Percentiles rank a stretch among this genome's conserved stretches.
These are phyloP conservation scores for Batrachochytrium dendrobatidis DNA, from an alignment of 371 early-diverging fungal genomes.

Conservation along the genomic window DNA sequence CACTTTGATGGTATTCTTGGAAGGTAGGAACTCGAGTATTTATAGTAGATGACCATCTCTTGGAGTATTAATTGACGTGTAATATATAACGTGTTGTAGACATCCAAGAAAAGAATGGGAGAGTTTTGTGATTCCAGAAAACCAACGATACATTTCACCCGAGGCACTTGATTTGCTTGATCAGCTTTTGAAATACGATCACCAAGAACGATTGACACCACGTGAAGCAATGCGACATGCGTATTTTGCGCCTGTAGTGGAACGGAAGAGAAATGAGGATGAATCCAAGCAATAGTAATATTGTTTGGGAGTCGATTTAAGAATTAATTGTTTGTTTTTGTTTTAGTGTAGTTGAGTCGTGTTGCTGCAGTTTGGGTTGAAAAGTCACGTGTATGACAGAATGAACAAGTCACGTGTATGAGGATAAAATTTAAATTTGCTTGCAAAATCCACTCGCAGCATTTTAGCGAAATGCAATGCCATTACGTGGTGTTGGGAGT, in stretches of 20 bases:
- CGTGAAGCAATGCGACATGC: slow-evolving; percentile 93
- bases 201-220: slow-evolving; percentile 93
- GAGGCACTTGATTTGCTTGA: slow-evolving; percentile 94
- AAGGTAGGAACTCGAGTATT: slow-evolving; percentile 14
- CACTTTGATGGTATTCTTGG: slow-evolving; percentile 65
- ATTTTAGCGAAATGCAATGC: slow-evolving; percentile 36
- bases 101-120: slow-evolving; percentile 94
- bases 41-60: no score
- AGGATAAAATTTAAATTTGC: no score
- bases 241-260: slow-evolving; percentile 68
- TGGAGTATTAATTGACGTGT: no score
- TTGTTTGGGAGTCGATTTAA: no score
- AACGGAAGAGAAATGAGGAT: slow-evolving; percentile 6
- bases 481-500: slow-evolving; percentile 88
- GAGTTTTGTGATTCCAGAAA: slow-evolving; percentile 82
- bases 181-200: slow-evolving; percentile 92
- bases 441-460: no score
- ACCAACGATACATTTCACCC: slow-evolving; percentile 80
- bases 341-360: no score
- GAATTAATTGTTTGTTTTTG: no score
- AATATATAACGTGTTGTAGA: slow-evolving; percentile 31
- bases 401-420: no score
- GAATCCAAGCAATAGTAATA: no score
- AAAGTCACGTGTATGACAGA: no score
- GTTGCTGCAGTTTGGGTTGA: no score